Evolutionary conservation across 352 stramenopile species (phyloP), one percentile per base, ranked within the genome.

Genomic region (Achlya hypogyna): DNA sequence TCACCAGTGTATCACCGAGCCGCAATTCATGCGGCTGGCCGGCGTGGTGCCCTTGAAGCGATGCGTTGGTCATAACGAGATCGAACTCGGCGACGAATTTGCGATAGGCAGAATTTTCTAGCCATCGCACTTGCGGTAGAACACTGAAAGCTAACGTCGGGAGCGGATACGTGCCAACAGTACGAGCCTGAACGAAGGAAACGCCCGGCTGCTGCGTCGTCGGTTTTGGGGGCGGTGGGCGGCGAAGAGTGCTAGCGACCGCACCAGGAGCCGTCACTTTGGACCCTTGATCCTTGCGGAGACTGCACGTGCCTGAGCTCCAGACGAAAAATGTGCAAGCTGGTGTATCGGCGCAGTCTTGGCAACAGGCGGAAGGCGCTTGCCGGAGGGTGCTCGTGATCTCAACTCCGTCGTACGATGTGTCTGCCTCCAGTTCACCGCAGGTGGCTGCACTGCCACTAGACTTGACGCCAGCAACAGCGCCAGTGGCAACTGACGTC

Each of bases 261-360:
- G 54, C 22, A 4, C 62, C 38, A 5, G 42, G 4, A 10, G 27
- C 25, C 35, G 40, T 20, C 35, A 38, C 25, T 16, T 35, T 31
- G 16, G 16, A 6, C 6, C 38, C 67, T 42, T 59, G 14, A 32
- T 38, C 16, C 5, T 6, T 47, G 23, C 51, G 51, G 29, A 69
- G 27, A 16, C 53, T 53, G 25, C 63, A 65, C 5, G 28, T 56
- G 40, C 52, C 64, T 22, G 27, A 18, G 28, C 31, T 62, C 29
- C 62, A 51, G 25, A 72, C 49, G 20, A 40, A 62, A 10, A 62
- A 32, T 2, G 27, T 64, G 51, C 62, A 68, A 6, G 22, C 45
- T n/a, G 47, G 27, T 8, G 45, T 68, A 43, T 69, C 20, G 27
- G 45, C 20, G 64, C 69, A 63, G 38, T 63, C 12, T 31, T 20